phyloP scores from a whole-genome alignment of 257 asterid species.

The Solanum rostratum region DNA sequence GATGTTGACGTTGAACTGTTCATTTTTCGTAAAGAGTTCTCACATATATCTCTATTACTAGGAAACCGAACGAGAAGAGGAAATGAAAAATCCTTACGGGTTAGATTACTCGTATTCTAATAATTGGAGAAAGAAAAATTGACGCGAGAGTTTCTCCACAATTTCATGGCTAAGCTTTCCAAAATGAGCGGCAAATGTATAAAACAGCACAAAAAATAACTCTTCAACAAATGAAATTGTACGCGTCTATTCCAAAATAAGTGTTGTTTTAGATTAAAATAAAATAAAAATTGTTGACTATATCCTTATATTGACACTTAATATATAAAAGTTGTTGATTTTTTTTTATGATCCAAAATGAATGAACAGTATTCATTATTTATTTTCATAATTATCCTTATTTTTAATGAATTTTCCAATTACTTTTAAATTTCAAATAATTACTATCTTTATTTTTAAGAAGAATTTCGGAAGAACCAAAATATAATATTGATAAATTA shows the following conservation, averaged over 20 bases:
- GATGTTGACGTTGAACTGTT: conserved; percentile 5
- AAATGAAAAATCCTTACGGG: neutral
- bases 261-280: neutral
- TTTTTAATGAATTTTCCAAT: no score
- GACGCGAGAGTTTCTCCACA: neutral
- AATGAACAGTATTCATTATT: no score
- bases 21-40: conserved; percentile 12
- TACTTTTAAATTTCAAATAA: no score
- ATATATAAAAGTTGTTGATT: no score
- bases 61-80: neutral
- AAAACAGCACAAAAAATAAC: no score
- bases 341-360: no score
- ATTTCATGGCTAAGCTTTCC: neutral
- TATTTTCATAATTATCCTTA: no score
- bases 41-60: neutral
- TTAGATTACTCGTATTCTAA: neutral
- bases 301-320: neutral
- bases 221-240: neutral
- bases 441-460: no score
- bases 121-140: neutral
- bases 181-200: neutral
- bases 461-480: no score
- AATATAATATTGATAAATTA: no score
- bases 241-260: neutral
- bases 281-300: neutral